phyloP scores from a whole-genome alignment of 345 rosid genomes.

The Salix exigua region DNA sequence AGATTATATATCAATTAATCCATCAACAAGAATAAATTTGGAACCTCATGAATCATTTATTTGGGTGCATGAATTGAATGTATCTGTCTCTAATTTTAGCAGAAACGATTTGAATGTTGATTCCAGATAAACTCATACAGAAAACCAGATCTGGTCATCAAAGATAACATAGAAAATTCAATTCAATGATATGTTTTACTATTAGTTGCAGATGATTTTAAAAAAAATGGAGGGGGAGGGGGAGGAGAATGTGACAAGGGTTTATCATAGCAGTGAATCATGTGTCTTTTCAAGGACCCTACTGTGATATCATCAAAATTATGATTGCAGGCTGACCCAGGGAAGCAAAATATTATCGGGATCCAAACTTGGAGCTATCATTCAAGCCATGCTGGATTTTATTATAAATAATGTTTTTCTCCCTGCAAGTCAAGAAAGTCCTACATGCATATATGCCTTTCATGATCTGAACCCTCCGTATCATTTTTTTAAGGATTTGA shows the following conservation, averaged over 20 bases:
- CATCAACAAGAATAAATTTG: too few relatives aligned
- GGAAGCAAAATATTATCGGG: slow-evolving; percentile 18
- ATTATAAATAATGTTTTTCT: not conserved
- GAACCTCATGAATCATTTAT: too few relatives aligned
- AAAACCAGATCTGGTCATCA: too few relatives aligned
- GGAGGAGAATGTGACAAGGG: not conserved
- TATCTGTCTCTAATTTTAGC: too few relatives aligned
- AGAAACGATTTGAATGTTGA: too few relatives aligned
- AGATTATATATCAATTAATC: too few relatives aligned
- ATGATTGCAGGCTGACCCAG: slow-evolving; percentile 29
- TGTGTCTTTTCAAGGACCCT: slow-evolving; percentile 25
- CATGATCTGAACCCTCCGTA: not conserved
- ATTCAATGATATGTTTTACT: not conserved
- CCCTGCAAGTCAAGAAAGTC: not conserved
- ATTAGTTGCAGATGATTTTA: too few relatives aligned
- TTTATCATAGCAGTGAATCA: slow-evolving; percentile 15
- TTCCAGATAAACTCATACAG: too few relatives aligned
- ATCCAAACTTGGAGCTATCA: slow-evolving; percentile 13
- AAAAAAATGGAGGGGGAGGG: not conserved
- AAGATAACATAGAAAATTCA: too few relatives aligned
- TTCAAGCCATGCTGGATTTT: slow-evolving; percentile 5
- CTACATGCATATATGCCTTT: slow-evolving; percentile 12
- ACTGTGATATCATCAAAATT: slow-evolving; percentile 13
- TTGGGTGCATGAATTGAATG: too few relatives aligned
- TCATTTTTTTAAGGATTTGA: slow-evolving; percentile 9